phyloP scores from a whole-genome alignment of 805 yeast genomes.

The Myxozyma udenii region DNA sequence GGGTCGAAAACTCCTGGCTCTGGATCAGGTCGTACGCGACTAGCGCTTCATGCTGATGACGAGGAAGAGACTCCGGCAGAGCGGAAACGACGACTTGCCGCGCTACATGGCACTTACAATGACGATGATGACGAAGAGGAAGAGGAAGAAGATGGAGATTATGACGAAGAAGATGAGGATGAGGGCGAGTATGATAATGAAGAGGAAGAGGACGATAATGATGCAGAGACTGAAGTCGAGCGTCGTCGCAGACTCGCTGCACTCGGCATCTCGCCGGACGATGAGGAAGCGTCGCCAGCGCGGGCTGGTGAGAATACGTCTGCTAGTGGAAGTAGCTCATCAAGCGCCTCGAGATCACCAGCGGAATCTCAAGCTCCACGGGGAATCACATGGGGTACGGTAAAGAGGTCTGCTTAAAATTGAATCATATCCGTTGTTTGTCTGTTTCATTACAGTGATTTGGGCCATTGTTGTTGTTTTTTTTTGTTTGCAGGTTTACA shows the following conservation, averaged over 20 bases:
- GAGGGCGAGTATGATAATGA: slow-evolving; percentile 30
- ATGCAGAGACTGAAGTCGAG: slow-evolving; percentile 62
- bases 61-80: slow-evolving; percentile 33
- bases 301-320: not conserved
- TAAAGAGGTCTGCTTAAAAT: slow-evolving; percentile 16
- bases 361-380: slow-evolving; percentile 5
- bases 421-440: no score
- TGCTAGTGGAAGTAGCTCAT: not conserved
- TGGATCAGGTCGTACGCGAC: not conserved
- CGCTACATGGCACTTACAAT: slow-evolving; percentile 14
- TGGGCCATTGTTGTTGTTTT: not conserved
- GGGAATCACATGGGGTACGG: slow-evolving; percentile 25
- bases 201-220: slow-evolving; percentile 35
- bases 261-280: slow-evolving; percentile 34
- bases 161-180: slow-evolving; percentile 29
- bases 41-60: slow-evolving; percentile 7
- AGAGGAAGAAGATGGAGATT: slow-evolving; percentile 28
- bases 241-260: slow-evolving; percentile 55
- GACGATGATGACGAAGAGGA: slow-evolving; percentile 37
- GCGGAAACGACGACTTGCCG: slow-evolving; percentile 27
- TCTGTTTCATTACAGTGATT: not conserved
- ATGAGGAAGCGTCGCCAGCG: slow-evolving; percentile 8
- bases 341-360: not conserved
- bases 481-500: not conserved
- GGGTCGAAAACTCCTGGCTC: no score